These are phyloP conservation scores for Neltuma alba DNA, from an alignment of 306 rosid species.

Conservation along the genomic window DNA sequence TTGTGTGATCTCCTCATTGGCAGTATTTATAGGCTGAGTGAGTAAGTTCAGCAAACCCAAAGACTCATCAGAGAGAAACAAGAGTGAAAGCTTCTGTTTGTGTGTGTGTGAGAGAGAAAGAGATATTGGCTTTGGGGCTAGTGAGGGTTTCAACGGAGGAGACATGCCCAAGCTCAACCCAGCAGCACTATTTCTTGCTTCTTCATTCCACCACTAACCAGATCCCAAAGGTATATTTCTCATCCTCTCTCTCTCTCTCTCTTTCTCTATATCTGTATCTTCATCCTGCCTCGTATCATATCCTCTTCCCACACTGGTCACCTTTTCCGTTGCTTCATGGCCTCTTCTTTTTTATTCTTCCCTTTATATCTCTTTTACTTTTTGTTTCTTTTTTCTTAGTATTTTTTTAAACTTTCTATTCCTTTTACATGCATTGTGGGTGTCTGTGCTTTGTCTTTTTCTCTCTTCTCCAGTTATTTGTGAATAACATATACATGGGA, in stretches of 20 bases:
- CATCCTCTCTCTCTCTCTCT: not conserved
- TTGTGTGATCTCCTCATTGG: slow-evolving; percentile 15
- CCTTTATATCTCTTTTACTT: not conserved
- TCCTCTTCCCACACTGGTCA: slow-evolving; percentile 13
- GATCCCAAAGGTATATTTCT: slow-evolving; percentile 61
- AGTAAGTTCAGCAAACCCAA: slow-evolving; percentile 18
- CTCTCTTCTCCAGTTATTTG: slow-evolving; percentile 17
- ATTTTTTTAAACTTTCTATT: not conserved
- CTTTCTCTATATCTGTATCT: not conserved
- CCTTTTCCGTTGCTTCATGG: slow-evolving; percentile 35
- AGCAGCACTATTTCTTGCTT: slow-evolving; percentile 57
- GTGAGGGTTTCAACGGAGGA: slow-evolving; percentile 51
- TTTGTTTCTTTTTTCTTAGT: not conserved
- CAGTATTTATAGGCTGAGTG: slow-evolving; percentile 31
- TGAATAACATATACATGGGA: slow-evolving; percentile 31
- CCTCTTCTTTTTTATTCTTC: slow-evolving; percentile 17
- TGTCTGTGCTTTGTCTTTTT: not conserved
- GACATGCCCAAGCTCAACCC: slow-evolving; percentile 71
- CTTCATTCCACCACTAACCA: slow-evolving; percentile 45
- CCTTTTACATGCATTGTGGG: not conserved
- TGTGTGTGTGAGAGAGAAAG: slow-evolving; percentile 1
- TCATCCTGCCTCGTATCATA: slow-evolving; percentile 34
- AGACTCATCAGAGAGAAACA: slow-evolving; percentile 20
- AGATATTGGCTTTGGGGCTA: slow-evolving; percentile 19
- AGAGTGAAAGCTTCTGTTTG: not conserved